These are phyloP conservation scores for button mushroom (Agaricus bisporus) DNA, from an alignment of 768 basidiomycete genomes.

Conservation along the genomic window DNA sequence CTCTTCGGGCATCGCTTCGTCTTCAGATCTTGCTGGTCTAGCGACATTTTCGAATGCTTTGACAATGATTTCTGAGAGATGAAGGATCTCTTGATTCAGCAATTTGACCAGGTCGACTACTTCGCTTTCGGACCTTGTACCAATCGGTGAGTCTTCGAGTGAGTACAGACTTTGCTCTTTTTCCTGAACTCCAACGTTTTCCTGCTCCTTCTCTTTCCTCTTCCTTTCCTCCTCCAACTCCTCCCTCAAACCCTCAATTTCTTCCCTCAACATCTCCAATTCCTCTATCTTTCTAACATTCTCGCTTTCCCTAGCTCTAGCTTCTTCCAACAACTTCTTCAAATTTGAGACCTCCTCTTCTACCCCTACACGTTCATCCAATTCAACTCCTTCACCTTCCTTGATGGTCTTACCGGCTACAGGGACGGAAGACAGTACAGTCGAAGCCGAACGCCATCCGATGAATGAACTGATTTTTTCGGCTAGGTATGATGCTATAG, in stretches of 20 bases:
- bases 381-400: not conserved
- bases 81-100: not conserved
- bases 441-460: not conserved
- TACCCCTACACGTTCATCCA: not conserved
- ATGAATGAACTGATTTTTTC: constrained; percentile 1
- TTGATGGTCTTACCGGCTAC: not conserved
- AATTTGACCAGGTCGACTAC: not conserved
- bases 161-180: not conserved
- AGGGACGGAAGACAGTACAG: not conserved
- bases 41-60: not conserved
- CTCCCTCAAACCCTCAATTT: constrained; percentile 1
- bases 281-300: not conserved
- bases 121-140: not conserved
- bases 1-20: constrained; percentile 19
- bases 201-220: not conserved
- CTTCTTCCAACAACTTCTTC: constrained; percentile 6
- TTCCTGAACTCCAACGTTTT: not conserved
- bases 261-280: not conserved
- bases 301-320: constrained; percentile 1
- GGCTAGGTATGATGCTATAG: not conserved
- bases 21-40: not conserved
- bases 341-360: not conserved
- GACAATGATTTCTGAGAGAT: not conserved
- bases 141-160: not conserved
- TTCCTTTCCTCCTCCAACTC: not conserved